A percentile compares a stretch with the other conserved stretches of the same genome.
Evolutionary conservation across 108 stramenopile species (phyloP).

Genomic region (Epithemia pelagica): DNA sequence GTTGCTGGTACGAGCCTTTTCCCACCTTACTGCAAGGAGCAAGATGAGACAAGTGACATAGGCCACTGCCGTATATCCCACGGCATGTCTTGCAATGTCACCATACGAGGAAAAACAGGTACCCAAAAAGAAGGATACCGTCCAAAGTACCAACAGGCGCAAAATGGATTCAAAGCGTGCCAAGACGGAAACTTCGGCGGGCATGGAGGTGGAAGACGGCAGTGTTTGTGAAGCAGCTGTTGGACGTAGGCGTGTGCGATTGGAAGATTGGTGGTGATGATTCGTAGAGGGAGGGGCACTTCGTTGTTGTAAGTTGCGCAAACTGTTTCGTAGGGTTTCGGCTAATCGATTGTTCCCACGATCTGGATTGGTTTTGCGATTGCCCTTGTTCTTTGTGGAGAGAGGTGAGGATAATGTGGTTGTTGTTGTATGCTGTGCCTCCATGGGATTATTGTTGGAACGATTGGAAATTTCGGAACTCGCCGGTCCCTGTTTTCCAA

Average conservation of each 20-base stretch:
- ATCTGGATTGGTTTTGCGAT: not conserved
- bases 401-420: too few species aligned
- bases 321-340: not conserved
- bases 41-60: conserved; percentile 65
- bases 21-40: conserved; percentile 22
- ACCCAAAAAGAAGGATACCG: conserved; percentile 24
- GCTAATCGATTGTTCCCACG: not conserved
- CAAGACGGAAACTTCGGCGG: not conserved
- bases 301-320: not conserved
- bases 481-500: not conserved
- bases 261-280: not conserved
- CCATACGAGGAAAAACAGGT: conserved; percentile 17
- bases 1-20: conserved; percentile 6
- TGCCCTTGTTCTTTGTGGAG: not conserved
- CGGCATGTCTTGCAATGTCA: conserved; percentile 9
- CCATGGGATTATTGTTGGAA: not conserved
- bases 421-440: too few species aligned
- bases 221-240: too few species aligned
- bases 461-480: not conserved
- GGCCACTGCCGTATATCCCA: conserved; percentile 40
- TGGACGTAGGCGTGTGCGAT: not conserved
- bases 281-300: too few species aligned
- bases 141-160: conserved; percentile 18
- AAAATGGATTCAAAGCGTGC: conserved; percentile 18
- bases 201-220: too few species aligned